These are phyloP conservation scores for Lepiota venenata DNA, from an alignment of 768 basidiomycete species.

Conservation along the genomic window DNA sequence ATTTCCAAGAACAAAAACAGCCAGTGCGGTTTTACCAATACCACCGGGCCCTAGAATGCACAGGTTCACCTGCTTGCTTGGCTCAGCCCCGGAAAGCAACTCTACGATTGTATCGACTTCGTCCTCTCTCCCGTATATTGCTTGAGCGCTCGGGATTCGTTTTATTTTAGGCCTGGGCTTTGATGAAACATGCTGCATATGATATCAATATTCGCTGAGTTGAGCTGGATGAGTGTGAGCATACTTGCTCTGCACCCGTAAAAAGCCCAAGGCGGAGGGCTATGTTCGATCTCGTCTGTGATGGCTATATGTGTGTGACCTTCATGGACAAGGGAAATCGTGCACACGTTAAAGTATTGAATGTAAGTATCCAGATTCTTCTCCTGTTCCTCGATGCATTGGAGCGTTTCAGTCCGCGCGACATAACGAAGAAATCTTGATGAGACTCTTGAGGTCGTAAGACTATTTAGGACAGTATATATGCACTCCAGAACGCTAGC, in stretches of 20 bases:
- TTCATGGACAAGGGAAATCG: neutral
- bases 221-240: neutral
- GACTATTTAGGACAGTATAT: neutral
- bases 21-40: conserved; percentile 31
- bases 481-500: conserved; percentile 10
- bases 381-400: neutral
- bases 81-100: neutral
- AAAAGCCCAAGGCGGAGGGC: conserved; percentile 15
- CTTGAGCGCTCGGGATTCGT: conserved; percentile 15
- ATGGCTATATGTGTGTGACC: neutral
- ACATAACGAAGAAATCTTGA: conserved; percentile 7
- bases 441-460: neutral
- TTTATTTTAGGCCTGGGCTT: conserved; percentile 12
- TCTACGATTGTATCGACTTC: conserved; percentile 21
- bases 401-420: neutral
- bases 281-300: conserved; percentile 19
- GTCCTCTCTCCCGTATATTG: conserved; percentile 24
- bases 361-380: conserved; percentile 6
- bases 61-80: neutral
- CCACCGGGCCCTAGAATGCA: conserved; percentile 29
- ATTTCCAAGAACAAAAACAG: conserved; percentile 23
- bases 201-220: conserved; percentile 16
- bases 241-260: neutral
- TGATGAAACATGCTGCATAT: neutral
- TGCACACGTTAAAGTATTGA: conserved; percentile 7